phyloP scores from a whole-genome alignment of 371 early-diverging fungal genomes.

The Syncephalis plumigaleata region DNA sequence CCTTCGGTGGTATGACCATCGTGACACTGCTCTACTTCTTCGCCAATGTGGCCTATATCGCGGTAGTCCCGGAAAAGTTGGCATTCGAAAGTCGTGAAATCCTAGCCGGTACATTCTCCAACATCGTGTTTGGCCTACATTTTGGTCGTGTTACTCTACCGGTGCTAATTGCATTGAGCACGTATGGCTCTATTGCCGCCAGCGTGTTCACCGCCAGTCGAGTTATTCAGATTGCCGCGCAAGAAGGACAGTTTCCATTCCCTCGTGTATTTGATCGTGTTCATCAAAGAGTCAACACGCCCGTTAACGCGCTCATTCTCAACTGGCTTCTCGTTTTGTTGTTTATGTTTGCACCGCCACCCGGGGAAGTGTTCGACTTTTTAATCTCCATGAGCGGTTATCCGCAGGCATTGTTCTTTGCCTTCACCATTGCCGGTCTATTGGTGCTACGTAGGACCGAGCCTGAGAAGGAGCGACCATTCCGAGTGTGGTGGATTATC shows the following conservation, averaged over 20 bases:
- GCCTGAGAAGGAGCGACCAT: not conserved
- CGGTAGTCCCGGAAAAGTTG: constrained; percentile 14
- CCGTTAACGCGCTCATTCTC: not conserved
- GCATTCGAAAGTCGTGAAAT: constrained; percentile 7
- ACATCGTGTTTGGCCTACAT: constrained; percentile 11
- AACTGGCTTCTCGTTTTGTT: not conserved
- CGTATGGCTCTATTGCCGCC: constrained; percentile 10
- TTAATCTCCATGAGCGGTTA: not conserved
- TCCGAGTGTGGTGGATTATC: not conserved
- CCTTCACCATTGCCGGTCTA: not conserved
- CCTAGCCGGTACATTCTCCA: constrained; percentile 16
- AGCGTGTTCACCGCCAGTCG: constrained; percentile 9
- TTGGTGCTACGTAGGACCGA: not conserved
- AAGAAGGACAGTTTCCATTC: constrained; percentile 5
- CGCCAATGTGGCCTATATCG: constrained; percentile 17
- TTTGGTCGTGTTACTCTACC: constrained; percentile 8
- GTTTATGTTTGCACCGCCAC: not conserved
- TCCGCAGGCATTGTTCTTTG: not conserved
- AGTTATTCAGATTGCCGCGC: constrained; percentile 9
- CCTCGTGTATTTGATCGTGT: not conserved
- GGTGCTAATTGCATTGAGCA: constrained; percentile 8
- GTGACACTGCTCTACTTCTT: constrained; percentile 12
- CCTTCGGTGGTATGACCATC: constrained; percentile 9
- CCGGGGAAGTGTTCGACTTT: not conserved
- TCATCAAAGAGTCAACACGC: not conserved